phyloP scores from a whole-genome alignment of 306 rosid genomes.

The Carpinus fangiana region DNA sequence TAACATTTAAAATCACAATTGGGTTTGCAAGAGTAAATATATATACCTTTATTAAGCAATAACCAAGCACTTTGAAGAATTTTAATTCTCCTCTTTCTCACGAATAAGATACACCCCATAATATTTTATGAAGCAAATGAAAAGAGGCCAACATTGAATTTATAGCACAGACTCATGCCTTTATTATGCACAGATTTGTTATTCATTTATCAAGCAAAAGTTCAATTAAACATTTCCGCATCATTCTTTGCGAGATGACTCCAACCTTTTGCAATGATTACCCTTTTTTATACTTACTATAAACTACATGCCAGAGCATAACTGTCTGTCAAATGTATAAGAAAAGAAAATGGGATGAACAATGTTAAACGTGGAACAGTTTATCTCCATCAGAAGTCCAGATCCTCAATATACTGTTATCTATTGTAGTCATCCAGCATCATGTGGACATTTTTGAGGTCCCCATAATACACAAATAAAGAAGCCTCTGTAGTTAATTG shows the following conservation, averaged over 20 bases:
- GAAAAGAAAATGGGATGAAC: background rate
- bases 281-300: background rate
- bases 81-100: background rate
- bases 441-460: background rate
- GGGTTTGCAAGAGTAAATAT: background rate
- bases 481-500: background rate
- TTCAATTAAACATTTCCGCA: background rate
- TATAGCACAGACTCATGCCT: background rate
- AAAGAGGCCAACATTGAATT: background rate
- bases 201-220: background rate
- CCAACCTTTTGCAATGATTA: background rate
- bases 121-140: background rate
- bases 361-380: background rate
- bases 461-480: background rate
- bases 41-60: slow-evolving; percentile 2
- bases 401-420: background rate
- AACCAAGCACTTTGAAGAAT: background rate
- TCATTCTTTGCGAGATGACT: background rate
- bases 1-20: too few relatives aligned
- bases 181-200: background rate
- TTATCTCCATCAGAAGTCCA: slow-evolving; percentile 5
- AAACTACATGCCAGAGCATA: background rate
- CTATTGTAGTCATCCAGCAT: background rate
- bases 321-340: background rate
- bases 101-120: background rate